Base-by-base conservation (phyloP, 495 filamentous ascomycete species). In the Annulohypoxylon bovei region DNA sequence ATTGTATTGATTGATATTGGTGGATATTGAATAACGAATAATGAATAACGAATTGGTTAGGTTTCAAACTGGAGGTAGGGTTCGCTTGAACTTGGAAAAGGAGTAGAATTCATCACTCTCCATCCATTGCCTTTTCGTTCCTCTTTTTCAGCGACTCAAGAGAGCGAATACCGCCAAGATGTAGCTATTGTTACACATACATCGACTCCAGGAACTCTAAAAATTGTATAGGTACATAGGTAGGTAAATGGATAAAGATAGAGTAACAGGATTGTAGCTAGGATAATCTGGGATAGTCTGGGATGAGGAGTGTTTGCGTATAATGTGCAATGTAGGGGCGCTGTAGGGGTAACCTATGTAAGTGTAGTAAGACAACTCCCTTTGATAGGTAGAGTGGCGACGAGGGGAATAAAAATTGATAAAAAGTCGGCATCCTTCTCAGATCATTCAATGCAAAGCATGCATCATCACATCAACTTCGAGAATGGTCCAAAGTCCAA, bases 351-450 rank as follows among this genome's bases (percentile, higher is more conserved):
- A 53, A 20, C 28, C 27, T 32, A 20, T 33, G 27, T 53, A 33
- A 32, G 16, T 33, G 49, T 33, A 33, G 49, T 33, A 33, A 53
- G 49, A 53, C 49, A 53, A 53, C 28, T 53, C 23, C 23, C 27
- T 53, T 53, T 53, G 53, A 56, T 6, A 37, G 53, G 11, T 7
- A 56, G 7, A 56, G 33, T 37, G 53, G 22, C 30, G 33, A 56
- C 30, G 11, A 39, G 27, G 7, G 16, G 16, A 22, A 55, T 16
- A 54, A 25, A 55, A 39, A 39, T 32, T 37, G 32, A 39, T 56
- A 56, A 56, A 56, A 56, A 23, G 53, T 56, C 33, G 22, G 33
- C 33, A 56, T 56, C 53, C 33, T 56, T 56, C 53, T 42, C 53
- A 56, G 3, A 39, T 39, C 33, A 4, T 39, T 37, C 32, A 56